Percentiles rank a stretch among this genome's conserved stretches.
These are phyloP conservation scores for Phoenix dactylifera DNA, from an alignment of 176 grass and related monocot species.

Conservation along the genomic window DNA sequence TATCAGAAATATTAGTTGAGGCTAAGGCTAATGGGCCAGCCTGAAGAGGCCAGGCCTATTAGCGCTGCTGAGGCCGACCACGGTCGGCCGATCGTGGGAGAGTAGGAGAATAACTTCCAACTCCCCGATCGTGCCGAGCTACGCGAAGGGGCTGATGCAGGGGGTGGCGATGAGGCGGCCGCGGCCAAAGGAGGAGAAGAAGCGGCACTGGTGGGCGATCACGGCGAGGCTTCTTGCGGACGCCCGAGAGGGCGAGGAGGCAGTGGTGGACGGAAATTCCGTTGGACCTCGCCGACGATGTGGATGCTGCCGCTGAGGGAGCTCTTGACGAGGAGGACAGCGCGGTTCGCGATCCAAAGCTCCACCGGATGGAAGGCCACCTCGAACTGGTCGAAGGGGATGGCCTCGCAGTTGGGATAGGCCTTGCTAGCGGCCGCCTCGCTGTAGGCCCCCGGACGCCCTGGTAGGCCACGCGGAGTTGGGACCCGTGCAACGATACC, in stretches of 20 bases:
- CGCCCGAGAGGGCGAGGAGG: constrained; percentile 30
- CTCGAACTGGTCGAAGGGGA: constrained; percentile 20
- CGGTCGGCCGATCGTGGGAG: too few relatives aligned
- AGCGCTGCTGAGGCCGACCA: too few relatives aligned
- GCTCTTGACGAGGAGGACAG: constrained; percentile 11
- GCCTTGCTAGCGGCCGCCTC: constrained; percentile 12
- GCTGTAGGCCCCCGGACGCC: constrained; percentile 16
- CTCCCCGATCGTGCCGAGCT: too few relatives aligned
- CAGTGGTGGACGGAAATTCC: constrained; percentile 25
- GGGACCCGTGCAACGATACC: background rate
- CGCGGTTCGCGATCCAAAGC: constrained; percentile 7
- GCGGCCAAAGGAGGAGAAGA: too few relatives aligned
- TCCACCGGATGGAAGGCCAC: constrained; percentile 10
- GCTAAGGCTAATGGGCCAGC: too few relatives aligned
- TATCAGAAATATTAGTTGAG: too few relatives aligned
- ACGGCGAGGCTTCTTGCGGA: constrained; percentile 8
- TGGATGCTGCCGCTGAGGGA: constrained; percentile 20
- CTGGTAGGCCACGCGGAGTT: constrained; percentile 17
- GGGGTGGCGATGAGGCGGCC: too few relatives aligned
- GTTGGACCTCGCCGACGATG: constrained; percentile 33
- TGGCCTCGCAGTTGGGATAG: constrained; percentile 12
- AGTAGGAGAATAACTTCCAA: too few relatives aligned
- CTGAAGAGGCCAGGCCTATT: too few relatives aligned
- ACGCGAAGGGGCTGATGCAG: too few relatives aligned
- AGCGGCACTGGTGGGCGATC: too few relatives aligned